Evolutionary conservation across 75 land plant species (phyloP).

Genomic region (Picea sitchensis): DNA sequence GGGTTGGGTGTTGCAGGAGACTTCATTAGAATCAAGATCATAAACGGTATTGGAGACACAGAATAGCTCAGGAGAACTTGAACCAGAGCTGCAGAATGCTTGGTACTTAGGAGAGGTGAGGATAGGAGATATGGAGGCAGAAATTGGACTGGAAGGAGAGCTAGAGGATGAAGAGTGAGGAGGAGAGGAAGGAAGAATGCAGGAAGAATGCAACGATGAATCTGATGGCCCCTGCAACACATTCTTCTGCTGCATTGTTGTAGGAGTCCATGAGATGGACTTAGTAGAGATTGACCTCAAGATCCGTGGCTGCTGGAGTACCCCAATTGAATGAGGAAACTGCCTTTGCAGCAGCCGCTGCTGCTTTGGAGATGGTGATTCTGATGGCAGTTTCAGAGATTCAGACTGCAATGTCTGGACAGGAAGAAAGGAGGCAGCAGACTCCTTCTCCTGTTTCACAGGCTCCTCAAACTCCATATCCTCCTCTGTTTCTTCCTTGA

Average conservation of each 20-base stretch:
- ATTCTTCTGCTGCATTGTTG: not conserved
- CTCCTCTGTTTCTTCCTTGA: slow-evolving; percentile 20
- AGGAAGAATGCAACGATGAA: not conserved
- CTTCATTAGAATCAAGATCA: not conserved
- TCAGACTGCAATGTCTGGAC: not conserved
- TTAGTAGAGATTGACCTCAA: slow-evolving; percentile 9
- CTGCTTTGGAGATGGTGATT: not conserved
- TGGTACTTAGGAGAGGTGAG: too few species aligned
- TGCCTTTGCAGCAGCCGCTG: not conserved
- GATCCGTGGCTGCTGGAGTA: slow-evolving; percentile 7
- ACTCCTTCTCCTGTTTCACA: not conserved
- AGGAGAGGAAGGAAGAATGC: not conserved
- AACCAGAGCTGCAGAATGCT: too few species aligned
- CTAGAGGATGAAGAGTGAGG: not conserved
- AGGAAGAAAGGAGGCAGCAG: not conserved
- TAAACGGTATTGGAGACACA: not conserved
- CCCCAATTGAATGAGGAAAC: slow-evolving; percentile 8
- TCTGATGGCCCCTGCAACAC: not conserved
- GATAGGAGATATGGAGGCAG: slow-evolving; percentile 4
- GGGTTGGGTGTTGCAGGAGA: not conserved
- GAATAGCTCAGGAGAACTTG: not conserved
- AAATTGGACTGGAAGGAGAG: slow-evolving; percentile 6
- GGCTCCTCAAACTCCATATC: slow-evolving; percentile 15
- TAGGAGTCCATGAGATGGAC: not conserved
- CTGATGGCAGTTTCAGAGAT: not conserved